These are phyloP conservation scores for Coemansia sp. DNA, from an alignment of 192 early-diverging fungal genomes.

Conservation along the genomic window DNA sequence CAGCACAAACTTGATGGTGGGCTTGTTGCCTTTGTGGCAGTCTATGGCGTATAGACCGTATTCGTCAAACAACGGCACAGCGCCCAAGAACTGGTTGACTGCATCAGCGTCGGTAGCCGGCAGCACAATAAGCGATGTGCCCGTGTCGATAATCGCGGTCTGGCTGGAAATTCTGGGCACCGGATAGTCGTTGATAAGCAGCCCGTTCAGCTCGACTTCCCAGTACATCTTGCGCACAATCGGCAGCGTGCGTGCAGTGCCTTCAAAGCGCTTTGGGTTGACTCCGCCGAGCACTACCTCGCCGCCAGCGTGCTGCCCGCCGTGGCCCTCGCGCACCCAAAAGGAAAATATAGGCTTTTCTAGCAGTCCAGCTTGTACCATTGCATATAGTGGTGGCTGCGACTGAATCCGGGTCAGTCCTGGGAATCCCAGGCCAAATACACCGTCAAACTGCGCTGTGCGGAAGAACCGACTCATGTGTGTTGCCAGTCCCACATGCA, in stretches of 20 bases:
- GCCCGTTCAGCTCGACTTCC: slow-evolving; percentile 54
- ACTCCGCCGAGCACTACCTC: slow-evolving; percentile 48
- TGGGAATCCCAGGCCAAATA: slow-evolving; percentile 60
- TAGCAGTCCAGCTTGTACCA: slow-evolving; percentile 35
- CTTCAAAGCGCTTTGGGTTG: slow-evolving; percentile 42
- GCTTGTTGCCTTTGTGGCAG: slow-evolving; percentile 40
- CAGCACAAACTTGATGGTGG: slow-evolving; percentile 38
- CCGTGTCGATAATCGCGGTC: slow-evolving; percentile 61
- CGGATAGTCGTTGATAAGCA: slow-evolving; percentile 30
- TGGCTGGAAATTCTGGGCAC: slow-evolving; percentile 33
- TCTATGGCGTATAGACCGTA: slow-evolving; percentile 46
- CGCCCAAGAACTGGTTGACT: slow-evolving; percentile 48
- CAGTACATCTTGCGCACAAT: slow-evolving; percentile 58
- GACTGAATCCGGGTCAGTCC: slow-evolving; percentile 49
- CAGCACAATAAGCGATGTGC: slow-evolving; percentile 59
- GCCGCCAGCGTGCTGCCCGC: slow-evolving; percentile 46
- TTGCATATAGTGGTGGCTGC: slow-evolving; percentile 41
- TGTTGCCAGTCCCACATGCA: slow-evolving; percentile 56
- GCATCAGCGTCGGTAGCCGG: slow-evolving; percentile 37
- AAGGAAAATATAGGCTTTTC: slow-evolving; percentile 51
- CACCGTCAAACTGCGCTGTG: slow-evolving; percentile 58
- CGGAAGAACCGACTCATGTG: slow-evolving; percentile 55
- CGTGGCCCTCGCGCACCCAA: slow-evolving; percentile 41
- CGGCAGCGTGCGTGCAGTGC: slow-evolving; percentile 48
- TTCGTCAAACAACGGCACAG: slow-evolving; percentile 37